Evolutionary conservation across 1,139 yeast genomes (phyloP), one percentile per base, ranked within the genome.

Genomic region (Nematodospora anomalae): DNA sequence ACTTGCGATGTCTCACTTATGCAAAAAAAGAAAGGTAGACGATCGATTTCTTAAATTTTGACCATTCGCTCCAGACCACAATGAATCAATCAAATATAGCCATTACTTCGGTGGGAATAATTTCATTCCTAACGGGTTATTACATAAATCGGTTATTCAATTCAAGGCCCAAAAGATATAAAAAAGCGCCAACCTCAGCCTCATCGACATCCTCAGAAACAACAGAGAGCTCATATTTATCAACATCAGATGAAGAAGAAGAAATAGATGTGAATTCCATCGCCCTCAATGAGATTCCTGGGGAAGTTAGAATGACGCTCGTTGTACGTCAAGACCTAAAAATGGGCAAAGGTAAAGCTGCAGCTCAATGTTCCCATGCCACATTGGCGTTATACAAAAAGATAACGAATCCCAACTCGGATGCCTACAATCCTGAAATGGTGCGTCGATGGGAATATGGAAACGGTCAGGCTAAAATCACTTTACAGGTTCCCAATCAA

Each of bases 341-440:
- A 38, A 92, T 92, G 98, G 82, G 86, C 31, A 89, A 88, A 61
- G 98, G 98, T 24, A 94, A 94, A 58, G 85, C 87, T 1, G 97
- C 97, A 2, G 98, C 98, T 2, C 99, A 92, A 59, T 90, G 97
- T 58, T 83, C 89, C 35, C 99, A 92, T 64, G 98, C 98, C n/a
- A 94, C 98, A 0, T 71, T 92, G 32, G 92, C 95, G 0, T 79
- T 94, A 47, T 92, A 86, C 61, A 82, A 84, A 53, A 70, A 81
- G 44, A 84, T 88, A 57, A 65, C 75, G 16, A 68, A 74, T 26
- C 72, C 77, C 5, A 64, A 74, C 6, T 62, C 71, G 6, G 71
- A 67, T 4, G 80, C 86, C 3, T 81, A 66, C 51, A 82, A 83
- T 47, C 75, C 80, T 5, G 66, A 65, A 15, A 62, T 84, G 74